Conservation (phyloP, 1,139 yeast species). For the Kurtzmaniella natalensis region DNA sequence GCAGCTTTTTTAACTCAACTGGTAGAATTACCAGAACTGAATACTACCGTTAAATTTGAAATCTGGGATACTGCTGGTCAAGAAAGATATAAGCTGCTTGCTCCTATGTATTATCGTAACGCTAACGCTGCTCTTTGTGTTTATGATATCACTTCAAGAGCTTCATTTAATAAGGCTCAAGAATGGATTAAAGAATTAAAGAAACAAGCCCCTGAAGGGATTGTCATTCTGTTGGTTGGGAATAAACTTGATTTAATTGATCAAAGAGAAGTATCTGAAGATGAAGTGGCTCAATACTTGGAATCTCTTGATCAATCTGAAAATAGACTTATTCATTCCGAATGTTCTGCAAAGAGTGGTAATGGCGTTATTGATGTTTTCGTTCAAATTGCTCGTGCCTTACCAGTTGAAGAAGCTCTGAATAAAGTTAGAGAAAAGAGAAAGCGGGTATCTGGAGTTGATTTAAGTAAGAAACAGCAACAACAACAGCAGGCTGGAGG, state of each 20-base stretch:
- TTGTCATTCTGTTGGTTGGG: conserved; percentile 84
- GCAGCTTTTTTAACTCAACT: conserved; percentile 97
- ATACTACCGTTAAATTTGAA: conserved; percentile 39
- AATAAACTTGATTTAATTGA: conserved; percentile 73
- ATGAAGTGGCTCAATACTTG: conserved; percentile 34
- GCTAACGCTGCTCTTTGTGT: conserved; percentile 39
- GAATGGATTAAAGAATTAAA: conserved; percentile 95
- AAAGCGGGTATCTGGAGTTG: conserved; percentile 32
- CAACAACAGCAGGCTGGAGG: conserved; percentile 19
- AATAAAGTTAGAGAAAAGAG: conserved; percentile 22
- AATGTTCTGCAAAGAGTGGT: conserved; percentile 46
- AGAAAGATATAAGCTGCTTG: conserved; percentile 43
- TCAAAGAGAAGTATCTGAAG: conserved; percentile 43
- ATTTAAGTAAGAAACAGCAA: conserved; percentile 29
- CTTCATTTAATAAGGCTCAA: conserved; percentile 84
- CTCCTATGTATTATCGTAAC: conserved; percentile 47
- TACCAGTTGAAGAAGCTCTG: conserved; percentile 40
- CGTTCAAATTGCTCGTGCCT: conserved; percentile 37
- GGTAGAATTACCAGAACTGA: conserved; percentile 40
- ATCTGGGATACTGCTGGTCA: conserved; percentile 54
- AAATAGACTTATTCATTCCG: conserved; percentile 27
- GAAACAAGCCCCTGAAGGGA: conserved; percentile 81
- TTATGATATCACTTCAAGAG: conserved; percentile 31
- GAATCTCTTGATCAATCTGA: conserved; percentile 25
- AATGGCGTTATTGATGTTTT: conserved; percentile 45